Evolutionary conservation across 2,329 filamentous ascomycete genomes (phyloP).

Genomic region (Purpureocillium lavendulum): DNA sequence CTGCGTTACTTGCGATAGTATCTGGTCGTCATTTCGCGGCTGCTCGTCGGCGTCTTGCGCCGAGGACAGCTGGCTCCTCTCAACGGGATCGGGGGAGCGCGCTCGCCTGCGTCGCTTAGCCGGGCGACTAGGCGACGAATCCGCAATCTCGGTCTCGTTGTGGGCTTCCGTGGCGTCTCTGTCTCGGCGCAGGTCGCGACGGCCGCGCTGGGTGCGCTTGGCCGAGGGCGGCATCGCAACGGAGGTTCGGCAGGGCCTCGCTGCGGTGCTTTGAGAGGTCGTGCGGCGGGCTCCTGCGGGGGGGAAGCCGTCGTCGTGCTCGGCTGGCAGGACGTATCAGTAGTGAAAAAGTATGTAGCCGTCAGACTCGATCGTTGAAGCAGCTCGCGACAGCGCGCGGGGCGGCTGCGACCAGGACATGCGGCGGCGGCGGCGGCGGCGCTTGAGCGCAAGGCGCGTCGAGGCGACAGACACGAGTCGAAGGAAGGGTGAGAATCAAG

Average conservation of each 20-base stretch:
- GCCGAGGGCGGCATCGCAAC: constrained; percentile 27
- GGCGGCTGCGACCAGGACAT: no score
- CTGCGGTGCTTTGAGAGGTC: no score
- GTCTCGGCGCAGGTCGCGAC: constrained; percentile 28
- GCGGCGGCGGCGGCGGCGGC: no score
- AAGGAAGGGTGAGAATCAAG: no score
- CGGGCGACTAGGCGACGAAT: constrained; percentile 53
- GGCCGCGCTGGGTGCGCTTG: constrained; percentile 27
- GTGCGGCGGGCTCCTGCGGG: not conserved
- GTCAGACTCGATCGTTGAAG: no score
- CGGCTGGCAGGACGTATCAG: no score
- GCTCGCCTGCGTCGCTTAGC: constrained; percentile 58
- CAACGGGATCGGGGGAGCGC: no score
- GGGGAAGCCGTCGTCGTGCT: not conserved
- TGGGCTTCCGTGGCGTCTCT: constrained; percentile 18
- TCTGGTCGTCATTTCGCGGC: constrained; percentile 42
- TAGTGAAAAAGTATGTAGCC: no score
- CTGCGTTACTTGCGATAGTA: constrained; percentile 48
- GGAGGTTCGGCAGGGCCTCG: no score
- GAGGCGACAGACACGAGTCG: no score
- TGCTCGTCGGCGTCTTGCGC: constrained; percentile 26
- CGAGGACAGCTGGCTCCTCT: constrained; percentile 21
- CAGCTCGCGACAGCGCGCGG: no score
- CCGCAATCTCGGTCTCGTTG: constrained; percentile 30
- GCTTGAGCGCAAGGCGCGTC: no score